Base-by-base conservation (phyloP, 495 filamentous ascomycete species). In the Penicillium daleae region DNA sequence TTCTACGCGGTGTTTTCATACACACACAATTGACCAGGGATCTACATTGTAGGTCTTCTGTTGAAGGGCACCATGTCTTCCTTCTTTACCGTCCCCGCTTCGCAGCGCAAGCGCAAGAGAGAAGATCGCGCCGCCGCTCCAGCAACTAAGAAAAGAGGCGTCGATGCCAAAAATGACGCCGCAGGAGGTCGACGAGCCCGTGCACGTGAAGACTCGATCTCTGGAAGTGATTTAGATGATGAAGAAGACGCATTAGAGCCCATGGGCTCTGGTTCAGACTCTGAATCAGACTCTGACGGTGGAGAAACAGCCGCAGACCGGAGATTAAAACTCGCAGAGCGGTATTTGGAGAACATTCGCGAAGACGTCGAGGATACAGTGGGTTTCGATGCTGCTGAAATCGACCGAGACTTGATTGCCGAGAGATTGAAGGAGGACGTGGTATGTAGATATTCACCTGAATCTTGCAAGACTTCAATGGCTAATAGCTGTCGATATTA, bases 301-400 rank as follows among this genome's bases (percentile, higher is more conserved):
- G 82, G 86, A 66, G 96, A 97, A 76, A 98, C 95, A 13, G 92
- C 88, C 3, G 92, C 91, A 60, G 92, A 97, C 68, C 88, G 91
- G 74, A 85, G 95, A 60, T 74, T 97, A 66, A 88, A 93, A 67
- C 85, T 99, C 37, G 95, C 95, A 9, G 92, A 97, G 78, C 88
- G 91, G 64, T 98, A 98, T 74, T 82, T 99, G 49, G 90, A 96
- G 19, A 97, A 96, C 71, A 88, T 97, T 55, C 83, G 87, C 53
- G 84, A 90, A 54, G 93, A 97, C 71, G 90, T 96, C 27, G 86
- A 54, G 31, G 51, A 90, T 55, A 88, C 89, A 70, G 83, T 80
- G 54, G 95, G 91, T 6, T 98, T 97, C 67, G 92, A 99, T 78
- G 95, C 95, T 4, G 93, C 88, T 62, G 89, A 97, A 21, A 91